Base-by-base conservation (phyloP, 2,329 filamentous ascomycete species). In the Allantophomopsis lycopodina region DNA sequence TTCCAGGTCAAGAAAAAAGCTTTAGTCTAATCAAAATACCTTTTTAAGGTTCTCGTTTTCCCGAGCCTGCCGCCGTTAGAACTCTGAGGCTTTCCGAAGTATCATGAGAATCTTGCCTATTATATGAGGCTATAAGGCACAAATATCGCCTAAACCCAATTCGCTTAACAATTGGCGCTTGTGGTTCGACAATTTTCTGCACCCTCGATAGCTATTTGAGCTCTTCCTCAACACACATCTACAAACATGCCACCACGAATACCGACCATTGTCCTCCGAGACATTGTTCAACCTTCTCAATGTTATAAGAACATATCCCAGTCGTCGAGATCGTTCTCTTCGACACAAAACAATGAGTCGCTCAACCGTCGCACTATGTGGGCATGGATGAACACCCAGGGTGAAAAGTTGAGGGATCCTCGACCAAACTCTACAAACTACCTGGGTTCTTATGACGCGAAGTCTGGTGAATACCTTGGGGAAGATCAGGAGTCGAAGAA, bases 381-480 rank as follows among this genome's bases (percentile, higher is more conserved):
- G 32, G 36, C 38, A 36, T 59, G 56, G 56, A 45, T 59, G n/a
- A 32, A 40, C 31, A 40, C 36, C 14, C 41, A 43, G 34, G 56
- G 56, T 38, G 43, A 42, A 32, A 47, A 42, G 17, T 50, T 56
- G 15, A 32, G 40, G 34, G 46, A 55, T 8, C 56, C 55, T 15
- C 37, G 52, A 33, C 38, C 39, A 7, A 47, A 44, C 16, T 51
- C 49, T 5, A 53, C 54, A 7, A 59, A 59, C 35, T 58, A 58
- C 31, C 39, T 58, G 28, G 35, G 40, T 32, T 55, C 55, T 14
- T 57, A 57, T 36, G 47, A 45, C 33, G 49, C 50, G 1, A 28
- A 46, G 20, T 40, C 40, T 18, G 10, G 31, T 13, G 32, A 32
- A 34, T 17, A 38, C 31, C 15, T 34, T 37, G 3, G 34, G 46